phyloP scores from a whole-genome alignment of 164 flowering plant species.

The Annona squamosa region DNA sequence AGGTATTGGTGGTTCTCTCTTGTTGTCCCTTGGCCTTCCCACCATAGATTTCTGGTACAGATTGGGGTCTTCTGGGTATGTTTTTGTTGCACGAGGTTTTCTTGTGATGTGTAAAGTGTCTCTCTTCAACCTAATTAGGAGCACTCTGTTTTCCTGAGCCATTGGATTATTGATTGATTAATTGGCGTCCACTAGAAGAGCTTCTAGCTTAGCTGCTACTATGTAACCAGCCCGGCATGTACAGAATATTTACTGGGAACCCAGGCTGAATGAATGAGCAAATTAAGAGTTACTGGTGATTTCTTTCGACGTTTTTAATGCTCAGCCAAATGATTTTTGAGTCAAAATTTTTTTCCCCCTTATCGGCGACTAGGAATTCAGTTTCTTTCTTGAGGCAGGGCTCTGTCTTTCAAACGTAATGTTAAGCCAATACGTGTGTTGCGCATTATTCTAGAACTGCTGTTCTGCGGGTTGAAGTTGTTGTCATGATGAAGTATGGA shows the following conservation, averaged over 20 bases:
- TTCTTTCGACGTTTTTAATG: no score
- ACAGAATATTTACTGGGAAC: background rate
- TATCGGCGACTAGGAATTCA: no score
- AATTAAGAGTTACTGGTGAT: no score
- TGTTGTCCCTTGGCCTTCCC: background rate
- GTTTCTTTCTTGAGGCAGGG: no score
- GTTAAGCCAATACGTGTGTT: no score
- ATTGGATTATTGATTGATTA: constrained; percentile 14
- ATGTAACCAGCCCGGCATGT: background rate
- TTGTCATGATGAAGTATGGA: no score
- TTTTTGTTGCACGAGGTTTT: constrained; percentile 6
- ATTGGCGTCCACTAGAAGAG: background rate
- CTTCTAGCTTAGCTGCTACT: background rate
- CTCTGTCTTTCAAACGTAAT: no score
- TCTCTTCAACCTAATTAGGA: constrained; percentile 1
- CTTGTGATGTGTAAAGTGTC: constrained; percentile 10
- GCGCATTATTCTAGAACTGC: no score
- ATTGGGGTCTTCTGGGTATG: constrained; percentile 1
- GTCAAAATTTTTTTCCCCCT: no score
- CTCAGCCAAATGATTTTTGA: no score
- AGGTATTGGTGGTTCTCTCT: constrained; percentile 4
- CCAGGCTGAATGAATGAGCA: background rate
- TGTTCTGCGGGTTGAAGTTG: no score
- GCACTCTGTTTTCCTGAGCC: background rate
- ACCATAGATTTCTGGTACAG: background rate